Conservation (phyloP, 2,329 filamentous ascomycete genomes). For the Didymella glomerata region DNA sequence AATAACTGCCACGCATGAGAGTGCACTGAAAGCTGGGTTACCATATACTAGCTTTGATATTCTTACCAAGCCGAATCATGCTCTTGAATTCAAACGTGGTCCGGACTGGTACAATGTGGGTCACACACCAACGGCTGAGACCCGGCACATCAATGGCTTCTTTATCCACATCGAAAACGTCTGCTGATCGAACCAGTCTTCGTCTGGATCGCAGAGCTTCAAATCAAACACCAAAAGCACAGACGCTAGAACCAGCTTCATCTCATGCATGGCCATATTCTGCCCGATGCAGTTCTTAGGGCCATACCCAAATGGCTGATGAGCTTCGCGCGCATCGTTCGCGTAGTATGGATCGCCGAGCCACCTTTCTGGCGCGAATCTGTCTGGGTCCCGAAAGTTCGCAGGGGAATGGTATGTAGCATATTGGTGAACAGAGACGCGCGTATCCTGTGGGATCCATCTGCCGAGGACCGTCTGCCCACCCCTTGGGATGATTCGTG, state of each 20-base stretch:
- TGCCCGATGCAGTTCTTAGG: background rate
- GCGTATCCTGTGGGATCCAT: background rate
- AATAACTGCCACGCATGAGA: too few relatives aligned
- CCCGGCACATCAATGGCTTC: background rate
- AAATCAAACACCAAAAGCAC: background rate
- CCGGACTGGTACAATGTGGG: background rate
- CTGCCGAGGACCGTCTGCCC: background rate
- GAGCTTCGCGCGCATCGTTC: background rate
- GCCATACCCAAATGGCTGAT: background rate
- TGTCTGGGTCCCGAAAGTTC: background rate
- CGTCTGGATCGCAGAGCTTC: background rate
- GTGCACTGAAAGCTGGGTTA: too few relatives aligned
- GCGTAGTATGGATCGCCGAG: background rate
- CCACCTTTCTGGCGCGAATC: background rate
- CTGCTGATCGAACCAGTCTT: background rate
- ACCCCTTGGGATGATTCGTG: background rate
- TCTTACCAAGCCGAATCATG: too few relatives aligned
- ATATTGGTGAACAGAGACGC: background rate
- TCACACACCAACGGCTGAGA: background rate
- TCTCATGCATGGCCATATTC: slow-evolving; percentile 6
- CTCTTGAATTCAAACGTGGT: too few relatives aligned
- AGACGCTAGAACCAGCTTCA: background rate
- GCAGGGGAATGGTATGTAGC: background rate
- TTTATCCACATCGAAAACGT: background rate
- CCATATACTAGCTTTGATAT: too few relatives aligned